These are phyloP conservation scores for Arthrobotrys sphaeroides DNA, from an alignment of 2,329 filamentous ascomycete genomes.

Conservation along the genomic window DNA sequence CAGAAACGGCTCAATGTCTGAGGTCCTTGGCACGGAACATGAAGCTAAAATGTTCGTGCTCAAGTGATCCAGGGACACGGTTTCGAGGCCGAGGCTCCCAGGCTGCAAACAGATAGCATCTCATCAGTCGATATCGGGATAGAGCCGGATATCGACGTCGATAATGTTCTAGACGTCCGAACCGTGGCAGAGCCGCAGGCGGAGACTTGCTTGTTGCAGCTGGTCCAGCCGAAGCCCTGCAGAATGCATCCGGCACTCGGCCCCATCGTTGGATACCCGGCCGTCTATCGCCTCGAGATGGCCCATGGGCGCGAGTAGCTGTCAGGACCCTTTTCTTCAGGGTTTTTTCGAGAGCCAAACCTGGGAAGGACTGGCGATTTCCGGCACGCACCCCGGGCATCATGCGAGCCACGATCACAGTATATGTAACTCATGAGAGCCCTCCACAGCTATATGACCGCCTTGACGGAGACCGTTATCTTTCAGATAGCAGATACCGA, in stretches of 20 bases:
- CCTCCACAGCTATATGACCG: neutral
- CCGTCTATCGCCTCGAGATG: neutral
- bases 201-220: constrained; percentile 12
- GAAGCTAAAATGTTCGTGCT: too few relatives aligned
- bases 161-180: neutral
- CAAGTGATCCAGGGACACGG: neutral
- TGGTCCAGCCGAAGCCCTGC: constrained; percentile 17
- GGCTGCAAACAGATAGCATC: neutral
- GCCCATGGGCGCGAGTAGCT: neutral
- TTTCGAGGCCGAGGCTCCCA: neutral
- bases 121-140: neutral
- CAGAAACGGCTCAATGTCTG: neutral
- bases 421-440: too few relatives aligned
- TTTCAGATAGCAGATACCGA: neutral
- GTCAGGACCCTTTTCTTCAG: neutral
- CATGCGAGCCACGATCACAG: too few relatives aligned
- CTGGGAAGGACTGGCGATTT: neutral
- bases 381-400: too few relatives aligned
- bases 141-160: neutral
- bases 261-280: neutral
- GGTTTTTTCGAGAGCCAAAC: neutral
- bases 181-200: neutral
- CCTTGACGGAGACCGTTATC: neutral
- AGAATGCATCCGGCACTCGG: constrained; percentile 18
- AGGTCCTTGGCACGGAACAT: neutral